These are phyloP conservation scores for Nothophoma quercina DNA, from an alignment of 2,329 filamentous ascomycete genomes.

Conservation along the genomic window DNA sequence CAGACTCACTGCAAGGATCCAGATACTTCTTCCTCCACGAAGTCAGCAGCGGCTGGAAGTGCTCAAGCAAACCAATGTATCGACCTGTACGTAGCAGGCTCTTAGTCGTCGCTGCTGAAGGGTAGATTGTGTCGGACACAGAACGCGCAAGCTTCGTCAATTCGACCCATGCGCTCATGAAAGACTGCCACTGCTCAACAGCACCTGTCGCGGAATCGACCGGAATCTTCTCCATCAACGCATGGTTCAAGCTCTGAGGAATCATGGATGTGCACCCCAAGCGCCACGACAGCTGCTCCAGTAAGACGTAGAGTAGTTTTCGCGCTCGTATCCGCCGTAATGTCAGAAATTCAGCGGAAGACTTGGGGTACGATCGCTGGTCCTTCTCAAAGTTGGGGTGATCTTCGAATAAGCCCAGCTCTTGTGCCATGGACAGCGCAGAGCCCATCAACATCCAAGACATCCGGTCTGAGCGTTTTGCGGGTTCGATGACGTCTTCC, in stretches of 20 bases:
- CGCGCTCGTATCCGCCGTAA: constrained; percentile 45
- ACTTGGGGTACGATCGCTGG: constrained; percentile 44
- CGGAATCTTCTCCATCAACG: constrained; percentile 50
- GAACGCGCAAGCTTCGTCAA: constrained; percentile 57
- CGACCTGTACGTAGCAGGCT: constrained; percentile 56
- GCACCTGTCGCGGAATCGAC: constrained; percentile 47
- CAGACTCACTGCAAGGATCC: constrained; percentile 45
- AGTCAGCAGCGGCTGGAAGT: constrained; percentile 53
- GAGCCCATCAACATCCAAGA: constrained; percentile 67
- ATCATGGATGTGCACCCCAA: constrained; percentile 62
- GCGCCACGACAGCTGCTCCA: constrained; percentile 61
- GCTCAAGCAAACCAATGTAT: constrained; percentile 59
- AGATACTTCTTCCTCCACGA: constrained; percentile 52
- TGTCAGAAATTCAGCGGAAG: constrained; percentile 37
- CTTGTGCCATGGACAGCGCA: constrained; percentile 61
- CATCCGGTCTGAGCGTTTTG: constrained; percentile 64
- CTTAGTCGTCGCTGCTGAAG: constrained; percentile 51
- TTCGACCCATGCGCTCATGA: constrained; percentile 61
- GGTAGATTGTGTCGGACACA: constrained; percentile 62
- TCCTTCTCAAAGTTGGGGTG: constrained; percentile 47
- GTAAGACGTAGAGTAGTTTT: constrained; percentile 54
- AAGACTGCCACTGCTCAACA: constrained; percentile 58
- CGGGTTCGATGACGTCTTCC: constrained; percentile 63
- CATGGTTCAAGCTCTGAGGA: constrained; percentile 54
- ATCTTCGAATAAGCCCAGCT: constrained; percentile 60